phyloP scores from a whole-genome alignment of 2,329 filamentous ascomycete genomes.

The Xenoacremonium recifei region DNA sequence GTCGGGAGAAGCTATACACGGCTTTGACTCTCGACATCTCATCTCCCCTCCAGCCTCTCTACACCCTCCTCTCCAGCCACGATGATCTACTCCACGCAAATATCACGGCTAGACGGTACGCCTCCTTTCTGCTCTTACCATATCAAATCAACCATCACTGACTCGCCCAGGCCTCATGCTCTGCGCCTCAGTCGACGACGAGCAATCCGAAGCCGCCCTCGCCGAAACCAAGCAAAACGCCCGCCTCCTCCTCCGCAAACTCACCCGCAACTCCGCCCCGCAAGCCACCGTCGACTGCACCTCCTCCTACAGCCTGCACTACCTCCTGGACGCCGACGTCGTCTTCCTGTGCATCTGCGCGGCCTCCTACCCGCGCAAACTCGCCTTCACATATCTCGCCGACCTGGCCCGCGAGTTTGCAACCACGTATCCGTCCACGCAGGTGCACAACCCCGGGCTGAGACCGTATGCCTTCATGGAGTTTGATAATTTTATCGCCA shows the following conservation, averaged over 20 bases:
- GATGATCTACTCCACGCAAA: conserved; percentile 82
- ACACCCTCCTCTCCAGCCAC: conserved; percentile 7
- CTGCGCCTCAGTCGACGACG: conserved; percentile 91
- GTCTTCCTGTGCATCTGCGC: conserved; percentile 95
- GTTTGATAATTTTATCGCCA: conserved; percentile 95
- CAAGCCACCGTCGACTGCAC: conserved; percentile 86
- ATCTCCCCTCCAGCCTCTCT: conserved; percentile 1
- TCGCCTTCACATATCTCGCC: conserved; percentile 96
- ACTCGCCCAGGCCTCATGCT: conserved; percentile 75
- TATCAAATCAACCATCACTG: conserved; percentile 14
- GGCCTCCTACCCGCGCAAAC: conserved; percentile 91
- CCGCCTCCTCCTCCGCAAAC: conserved; percentile 83
- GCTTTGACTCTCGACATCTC: no score
- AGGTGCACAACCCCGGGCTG: conserved; percentile 72
- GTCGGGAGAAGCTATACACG: no score
- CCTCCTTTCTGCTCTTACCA: conserved; percentile 7
- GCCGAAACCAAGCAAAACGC: conserved; percentile 87
- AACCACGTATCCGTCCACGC: conserved; percentile 71
- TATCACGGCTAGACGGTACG: conserved; percentile 85
- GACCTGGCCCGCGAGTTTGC: conserved; percentile 91
- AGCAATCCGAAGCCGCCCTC: conserved; percentile 73
- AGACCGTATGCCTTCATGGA: conserved; percentile 96
- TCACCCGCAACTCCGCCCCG: conserved; percentile 84
- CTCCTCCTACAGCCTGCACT: conserved; percentile 80
- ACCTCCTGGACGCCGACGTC: conserved; percentile 78